These are phyloP conservation scores for Diplocarpon rosae DNA, from an alignment of 2,329 filamentous ascomycete species.

Conservation along the genomic window DNA sequence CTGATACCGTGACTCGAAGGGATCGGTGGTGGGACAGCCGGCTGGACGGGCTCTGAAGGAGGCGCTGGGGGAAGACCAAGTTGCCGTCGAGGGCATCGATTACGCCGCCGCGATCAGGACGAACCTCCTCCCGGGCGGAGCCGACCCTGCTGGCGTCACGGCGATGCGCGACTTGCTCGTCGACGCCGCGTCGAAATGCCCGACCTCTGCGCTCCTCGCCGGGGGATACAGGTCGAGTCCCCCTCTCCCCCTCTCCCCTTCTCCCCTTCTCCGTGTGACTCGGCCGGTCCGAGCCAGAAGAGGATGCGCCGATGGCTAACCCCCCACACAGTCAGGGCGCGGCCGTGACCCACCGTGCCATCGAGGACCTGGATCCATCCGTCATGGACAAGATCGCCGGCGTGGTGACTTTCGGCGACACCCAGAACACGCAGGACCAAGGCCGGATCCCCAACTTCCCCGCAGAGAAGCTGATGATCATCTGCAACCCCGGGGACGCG, in stretches of 20 bases:
- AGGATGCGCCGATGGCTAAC: too few species aligned
- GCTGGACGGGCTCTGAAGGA: constrained; percentile 17
- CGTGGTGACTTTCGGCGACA: constrained; percentile 31
- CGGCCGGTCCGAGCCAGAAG: too few species aligned
- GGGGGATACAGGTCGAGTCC: constrained; percentile 29
- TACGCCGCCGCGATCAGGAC: constrained; percentile 13
- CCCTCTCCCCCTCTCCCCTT: too few species aligned
- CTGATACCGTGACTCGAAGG: too few species aligned
- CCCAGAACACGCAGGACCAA: constrained; percentile 28
- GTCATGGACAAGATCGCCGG: constrained; percentile 26
- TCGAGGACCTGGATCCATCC: constrained; percentile 23
- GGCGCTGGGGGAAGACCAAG: constrained; percentile 10
- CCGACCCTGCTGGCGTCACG: constrained; percentile 9
- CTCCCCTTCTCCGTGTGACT: too few species aligned
- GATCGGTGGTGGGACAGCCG: too few species aligned
- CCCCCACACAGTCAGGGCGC: constrained; percentile 28
- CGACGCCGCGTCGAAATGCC: constrained; percentile 26
- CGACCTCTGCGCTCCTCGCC: constrained; percentile 27
- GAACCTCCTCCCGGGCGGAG: constrained; percentile 13
- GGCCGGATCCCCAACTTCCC: constrained; percentile 27
- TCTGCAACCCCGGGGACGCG: constrained; percentile 37
- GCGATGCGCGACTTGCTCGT: constrained; percentile 22
- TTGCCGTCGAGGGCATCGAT: constrained; percentile 25
- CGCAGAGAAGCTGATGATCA: constrained; percentile 28
- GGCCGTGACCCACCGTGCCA: constrained; percentile 30